phyloP scores from a whole-genome alignment of 495 filamentous ascomycete genomes.

The Penicillium paradoxum region DNA sequence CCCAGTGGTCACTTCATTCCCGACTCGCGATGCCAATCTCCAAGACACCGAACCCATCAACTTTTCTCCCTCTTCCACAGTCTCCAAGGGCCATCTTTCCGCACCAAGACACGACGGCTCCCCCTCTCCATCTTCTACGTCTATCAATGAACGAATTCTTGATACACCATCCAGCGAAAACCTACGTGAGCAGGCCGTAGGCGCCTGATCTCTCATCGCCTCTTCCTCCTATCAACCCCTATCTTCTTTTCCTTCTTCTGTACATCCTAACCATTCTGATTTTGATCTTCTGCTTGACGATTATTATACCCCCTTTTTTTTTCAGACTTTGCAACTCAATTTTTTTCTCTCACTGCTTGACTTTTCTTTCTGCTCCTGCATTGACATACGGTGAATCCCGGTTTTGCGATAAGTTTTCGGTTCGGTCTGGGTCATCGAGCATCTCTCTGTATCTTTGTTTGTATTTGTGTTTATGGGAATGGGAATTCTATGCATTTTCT shows the following conservation, averaged over 20 bases:
- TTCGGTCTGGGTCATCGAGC: slow-evolving; percentile 2
- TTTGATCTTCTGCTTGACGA: slow-evolving; percentile 22
- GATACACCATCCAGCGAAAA: slow-evolving; percentile 24
- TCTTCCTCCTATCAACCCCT: background rate
- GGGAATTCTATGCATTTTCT: background rate
- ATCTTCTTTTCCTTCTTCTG: slow-evolving; percentile 9
- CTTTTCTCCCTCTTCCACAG: background rate
- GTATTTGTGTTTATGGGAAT: background rate
- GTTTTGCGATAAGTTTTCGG: slow-evolving; percentile 4
- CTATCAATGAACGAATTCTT: slow-evolving; percentile 17
- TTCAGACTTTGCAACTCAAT: slow-evolving; percentile 1
- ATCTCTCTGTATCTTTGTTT: background rate
- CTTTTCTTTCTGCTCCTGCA: slow-evolving; percentile 12
- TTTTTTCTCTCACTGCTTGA: slow-evolving; percentile 1
- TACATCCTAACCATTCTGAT: slow-evolving; percentile 18
- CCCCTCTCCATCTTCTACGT: slow-evolving; percentile 16
- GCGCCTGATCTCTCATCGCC: slow-evolving; percentile 15
- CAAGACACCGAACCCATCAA: background rate
- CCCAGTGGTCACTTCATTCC: background rate
- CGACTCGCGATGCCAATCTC: slow-evolving; percentile 2
- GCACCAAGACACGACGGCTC: slow-evolving; percentile 11
- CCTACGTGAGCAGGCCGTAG: slow-evolving; percentile 29
- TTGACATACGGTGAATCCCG: slow-evolving; percentile 6
- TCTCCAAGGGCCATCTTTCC: slow-evolving; percentile 12
- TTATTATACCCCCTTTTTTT: slow-evolving; percentile 26